These are phyloP conservation scores for Fragilariopsis cylindrus DNA, from an alignment of 108 stramenopile species.

Conservation along the genomic window DNA sequence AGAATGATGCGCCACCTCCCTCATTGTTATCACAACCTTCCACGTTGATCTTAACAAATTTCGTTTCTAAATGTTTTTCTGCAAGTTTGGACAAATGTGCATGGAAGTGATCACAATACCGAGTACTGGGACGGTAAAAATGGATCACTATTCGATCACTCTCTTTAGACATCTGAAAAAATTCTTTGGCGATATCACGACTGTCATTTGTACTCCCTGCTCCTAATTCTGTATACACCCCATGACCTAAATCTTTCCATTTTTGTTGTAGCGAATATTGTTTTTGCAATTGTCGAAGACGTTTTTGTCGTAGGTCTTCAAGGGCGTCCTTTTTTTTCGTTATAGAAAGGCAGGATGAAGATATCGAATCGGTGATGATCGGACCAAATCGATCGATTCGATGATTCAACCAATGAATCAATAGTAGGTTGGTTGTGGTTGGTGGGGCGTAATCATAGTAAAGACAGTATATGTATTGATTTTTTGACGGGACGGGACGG, in stretches of 20 bases:
- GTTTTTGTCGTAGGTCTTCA: conserved; percentile 79
- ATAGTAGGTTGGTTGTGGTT: no score
- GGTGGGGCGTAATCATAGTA: no score
- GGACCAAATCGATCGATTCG: no score
- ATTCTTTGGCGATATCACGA: conserved; percentile 76
- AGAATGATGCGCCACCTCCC: conserved; percentile 74
- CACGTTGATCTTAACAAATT: conserved; percentile 95
- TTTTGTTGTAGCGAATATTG: conserved; percentile 56
- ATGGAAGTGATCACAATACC: conserved; percentile 93
- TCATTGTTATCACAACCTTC: conserved; percentile 85
- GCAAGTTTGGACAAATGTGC: conserved; percentile 86
- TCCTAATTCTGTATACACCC: conserved; percentile 80
- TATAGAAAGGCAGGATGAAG: no score
- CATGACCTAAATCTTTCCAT: conserved; percentile 86
- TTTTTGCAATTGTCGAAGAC: conserved; percentile 79
- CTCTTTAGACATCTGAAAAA: conserved; percentile 91
- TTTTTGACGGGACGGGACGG: no score
- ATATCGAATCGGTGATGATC: no score
- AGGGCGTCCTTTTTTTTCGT: conserved; percentile 59
- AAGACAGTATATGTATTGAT: no score
- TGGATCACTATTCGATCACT: conserved; percentile 89
- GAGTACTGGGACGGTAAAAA: conserved; percentile 93
- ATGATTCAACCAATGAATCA: no score
- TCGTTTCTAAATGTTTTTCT: conserved; percentile 89
- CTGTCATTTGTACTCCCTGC: conserved; percentile 54